Percentiles rank a stretch among this genome's conserved stretches.
Evolutionary conservation across 1,284 basidiomycete species (phyloP).

Genomic region (Clitocybe nebularis): DNA sequence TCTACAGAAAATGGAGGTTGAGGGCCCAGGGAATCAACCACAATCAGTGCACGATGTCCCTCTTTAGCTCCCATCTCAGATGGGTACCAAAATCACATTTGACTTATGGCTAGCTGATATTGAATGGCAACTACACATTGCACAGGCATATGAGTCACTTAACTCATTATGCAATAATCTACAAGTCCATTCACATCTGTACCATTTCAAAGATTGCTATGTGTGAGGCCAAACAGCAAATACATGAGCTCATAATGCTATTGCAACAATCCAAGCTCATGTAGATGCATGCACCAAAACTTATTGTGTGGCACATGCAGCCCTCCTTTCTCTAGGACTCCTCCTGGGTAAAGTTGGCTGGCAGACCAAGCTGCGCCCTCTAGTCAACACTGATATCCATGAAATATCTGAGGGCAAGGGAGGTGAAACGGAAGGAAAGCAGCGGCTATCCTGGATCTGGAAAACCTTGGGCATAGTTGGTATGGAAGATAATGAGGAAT

Average conservation of each 20-base stretch:
- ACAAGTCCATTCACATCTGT: slow-evolving; percentile 6
- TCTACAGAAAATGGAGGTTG: too few relatives aligned
- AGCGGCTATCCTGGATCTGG: slow-evolving; percentile 18
- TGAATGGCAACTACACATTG: slow-evolving; percentile 9
- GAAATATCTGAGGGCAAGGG: slow-evolving; percentile 6
- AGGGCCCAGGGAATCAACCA: too few relatives aligned
- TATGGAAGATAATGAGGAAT: not conserved
- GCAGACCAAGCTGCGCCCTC: slow-evolving; percentile 2
- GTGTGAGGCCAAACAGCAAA: slow-evolving; percentile 8
- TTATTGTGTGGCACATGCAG: slow-evolving; percentile 3
- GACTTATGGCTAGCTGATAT: slow-evolving; percentile 9
- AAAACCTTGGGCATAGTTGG: slow-evolving; percentile 2
- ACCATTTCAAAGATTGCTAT: slow-evolving; percentile 6
- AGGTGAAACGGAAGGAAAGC: slow-evolving; percentile 8
- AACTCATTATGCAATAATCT: slow-evolving; percentile 9
- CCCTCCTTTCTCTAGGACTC: slow-evolving; percentile 1
- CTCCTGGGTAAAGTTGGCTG: slow-evolving; percentile 8
- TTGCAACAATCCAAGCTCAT: slow-evolving; percentile 5
- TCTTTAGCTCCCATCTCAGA: slow-evolving; percentile 7
- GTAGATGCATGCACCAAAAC: slow-evolving; percentile 2
- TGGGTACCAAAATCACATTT: slow-evolving; percentile 2
- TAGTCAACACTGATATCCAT: slow-evolving; percentile 1
- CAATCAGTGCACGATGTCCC: not conserved
- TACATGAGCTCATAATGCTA: slow-evolving; percentile 4
- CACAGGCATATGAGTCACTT: slow-evolving; percentile 8